Conservation (phyloP, 2,329 filamentous ascomycete genomes). For the Colletotrichum truncatum region DNA sequence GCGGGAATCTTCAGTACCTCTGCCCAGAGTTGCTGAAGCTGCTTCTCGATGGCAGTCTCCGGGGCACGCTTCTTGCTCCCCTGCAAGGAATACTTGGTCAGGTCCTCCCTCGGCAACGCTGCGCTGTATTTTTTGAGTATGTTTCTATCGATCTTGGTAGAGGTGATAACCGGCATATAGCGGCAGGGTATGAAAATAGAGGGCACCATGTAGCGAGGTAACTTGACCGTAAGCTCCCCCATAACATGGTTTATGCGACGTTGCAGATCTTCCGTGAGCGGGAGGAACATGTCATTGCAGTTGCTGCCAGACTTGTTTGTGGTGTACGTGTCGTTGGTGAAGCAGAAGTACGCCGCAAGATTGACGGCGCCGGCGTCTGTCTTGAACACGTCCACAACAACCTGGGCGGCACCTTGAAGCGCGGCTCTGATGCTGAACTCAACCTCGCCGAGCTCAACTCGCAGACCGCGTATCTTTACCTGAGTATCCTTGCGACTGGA, state of each 20-base stretch:
- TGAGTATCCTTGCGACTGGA: constrained; percentile 30
- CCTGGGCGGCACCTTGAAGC: background rate
- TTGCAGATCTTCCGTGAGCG: no score
- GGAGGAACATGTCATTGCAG: no score
- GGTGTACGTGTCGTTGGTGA: no score
- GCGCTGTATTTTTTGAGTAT: no score
- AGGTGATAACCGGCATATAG: constrained; percentile 23
- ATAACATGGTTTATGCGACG: no score
- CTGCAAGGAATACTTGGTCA: no score
- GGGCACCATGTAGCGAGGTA: constrained; percentile 36
- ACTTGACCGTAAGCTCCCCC: background rate
- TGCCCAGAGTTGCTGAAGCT: background rate
- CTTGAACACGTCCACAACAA: background rate
- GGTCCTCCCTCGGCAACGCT: no score
- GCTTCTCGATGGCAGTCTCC: background rate
- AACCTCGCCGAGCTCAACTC: constrained; percentile 7
- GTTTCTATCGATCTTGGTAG: constrained; percentile 33
- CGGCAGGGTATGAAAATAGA: constrained; percentile 22
- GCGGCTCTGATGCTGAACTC: background rate
- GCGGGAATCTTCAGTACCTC: no score
- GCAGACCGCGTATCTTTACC: constrained; percentile 29
- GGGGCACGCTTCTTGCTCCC: background rate
- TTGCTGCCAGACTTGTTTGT: no score
- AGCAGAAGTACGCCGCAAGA: no score
- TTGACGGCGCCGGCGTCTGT: no score